A percentile compares a stretch with the other conserved stretches of the same genome.
Conservation (phyloP, 2,329 filamentous ascomycete species). For the Leptographium radiaticola region DNA sequence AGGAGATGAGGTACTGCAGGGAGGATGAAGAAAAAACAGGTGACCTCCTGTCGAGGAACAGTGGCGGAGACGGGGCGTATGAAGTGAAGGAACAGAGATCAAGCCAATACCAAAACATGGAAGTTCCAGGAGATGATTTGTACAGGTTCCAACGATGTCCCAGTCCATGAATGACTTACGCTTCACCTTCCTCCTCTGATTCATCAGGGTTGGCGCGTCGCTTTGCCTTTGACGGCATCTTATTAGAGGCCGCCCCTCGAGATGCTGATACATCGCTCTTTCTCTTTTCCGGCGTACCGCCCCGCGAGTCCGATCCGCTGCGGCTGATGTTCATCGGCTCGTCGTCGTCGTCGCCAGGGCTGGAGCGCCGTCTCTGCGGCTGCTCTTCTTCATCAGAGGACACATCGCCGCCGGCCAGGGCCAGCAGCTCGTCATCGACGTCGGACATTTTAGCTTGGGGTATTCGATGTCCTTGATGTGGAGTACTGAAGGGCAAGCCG, state of each 20-base stretch:
- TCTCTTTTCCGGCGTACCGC: slow-evolving; percentile 26
- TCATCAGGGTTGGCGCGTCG: slow-evolving; percentile 41
- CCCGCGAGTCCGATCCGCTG: slow-evolving; percentile 29
- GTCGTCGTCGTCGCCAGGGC: slow-evolving; percentile 49
- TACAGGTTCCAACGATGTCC: too few species aligned
- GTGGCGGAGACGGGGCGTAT: too few species aligned
- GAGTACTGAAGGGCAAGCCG: background rate
- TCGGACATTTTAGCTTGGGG: slow-evolving; percentile 54
- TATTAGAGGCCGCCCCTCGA: slow-evolving; percentile 20
- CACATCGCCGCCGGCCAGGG: slow-evolving; percentile 69
- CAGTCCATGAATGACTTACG: slow-evolving; percentile 41
- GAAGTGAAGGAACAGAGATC: too few species aligned
- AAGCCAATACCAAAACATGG: too few species aligned
- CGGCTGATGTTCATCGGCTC: slow-evolving; percentile 41
- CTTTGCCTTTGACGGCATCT: slow-evolving; percentile 28
- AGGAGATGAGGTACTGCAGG: background rate
- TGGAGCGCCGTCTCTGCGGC: slow-evolving; percentile 34
- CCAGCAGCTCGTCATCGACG: slow-evolving; percentile 86
- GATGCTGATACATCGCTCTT: slow-evolving; percentile 21
- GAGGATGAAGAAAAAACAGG: background rate
- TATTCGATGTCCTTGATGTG: background rate
- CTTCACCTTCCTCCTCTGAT: slow-evolving; percentile 66
- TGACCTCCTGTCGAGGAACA: too few species aligned
- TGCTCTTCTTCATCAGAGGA: slow-evolving; percentile 46
- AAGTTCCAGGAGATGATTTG: too few species aligned